phyloP scores from a whole-genome alignment of 495 filamentous ascomycete genomes.

The Penicillium herquei region DNA sequence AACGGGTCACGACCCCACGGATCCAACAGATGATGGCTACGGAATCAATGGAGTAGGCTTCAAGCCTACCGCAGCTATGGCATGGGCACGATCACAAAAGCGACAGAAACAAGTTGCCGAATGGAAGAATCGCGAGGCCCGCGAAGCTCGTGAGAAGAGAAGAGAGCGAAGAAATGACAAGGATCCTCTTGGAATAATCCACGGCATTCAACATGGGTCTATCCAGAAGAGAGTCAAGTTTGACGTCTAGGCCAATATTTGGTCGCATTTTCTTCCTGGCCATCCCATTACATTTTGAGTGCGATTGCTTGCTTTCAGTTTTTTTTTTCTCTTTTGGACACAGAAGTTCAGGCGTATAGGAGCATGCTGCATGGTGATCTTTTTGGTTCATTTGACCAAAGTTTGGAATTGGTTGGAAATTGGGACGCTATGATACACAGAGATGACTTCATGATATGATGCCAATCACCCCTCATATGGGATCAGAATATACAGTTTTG shows the following conservation, averaged over 20 bases:
- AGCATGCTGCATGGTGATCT: not conserved
- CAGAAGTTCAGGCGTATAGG: slow-evolving; percentile 4
- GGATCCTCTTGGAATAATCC: slow-evolving; percentile 29
- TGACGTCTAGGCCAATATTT: slow-evolving; percentile 25
- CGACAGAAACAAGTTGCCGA: slow-evolving; percentile 80
- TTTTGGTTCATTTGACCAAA: slow-evolving; percentile 7
- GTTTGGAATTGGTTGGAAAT: slow-evolving; percentile 14
- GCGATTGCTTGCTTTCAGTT: not conserved
- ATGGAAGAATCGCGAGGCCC: slow-evolving; percentile 77
- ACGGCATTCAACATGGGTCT: slow-evolving; percentile 30
- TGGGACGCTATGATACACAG: slow-evolving; percentile 26
- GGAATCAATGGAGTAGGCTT: slow-evolving; percentile 91
- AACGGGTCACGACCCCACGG: slow-evolving; percentile 72
- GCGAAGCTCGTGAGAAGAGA: slow-evolving; percentile 75
- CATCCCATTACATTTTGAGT: not conserved
- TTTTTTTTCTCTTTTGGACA: not conserved
- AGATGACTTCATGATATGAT: slow-evolving; percentile 28
- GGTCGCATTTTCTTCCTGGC: not conserved
- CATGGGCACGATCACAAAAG: slow-evolving; percentile 70
- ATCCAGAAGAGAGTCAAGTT: slow-evolving; percentile 49
- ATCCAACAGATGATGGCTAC: slow-evolving; percentile 74
- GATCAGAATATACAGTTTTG: slow-evolving; percentile 34
- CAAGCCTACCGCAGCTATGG: slow-evolving; percentile 80
- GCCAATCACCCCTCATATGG: slow-evolving; percentile 11
- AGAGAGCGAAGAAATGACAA: slow-evolving; percentile 60